Evolutionary conservation across 2,329 filamentous ascomycete species (phyloP), one percentile per base, ranked within the genome.

Genomic region (Leptographium radiaticola): DNA sequence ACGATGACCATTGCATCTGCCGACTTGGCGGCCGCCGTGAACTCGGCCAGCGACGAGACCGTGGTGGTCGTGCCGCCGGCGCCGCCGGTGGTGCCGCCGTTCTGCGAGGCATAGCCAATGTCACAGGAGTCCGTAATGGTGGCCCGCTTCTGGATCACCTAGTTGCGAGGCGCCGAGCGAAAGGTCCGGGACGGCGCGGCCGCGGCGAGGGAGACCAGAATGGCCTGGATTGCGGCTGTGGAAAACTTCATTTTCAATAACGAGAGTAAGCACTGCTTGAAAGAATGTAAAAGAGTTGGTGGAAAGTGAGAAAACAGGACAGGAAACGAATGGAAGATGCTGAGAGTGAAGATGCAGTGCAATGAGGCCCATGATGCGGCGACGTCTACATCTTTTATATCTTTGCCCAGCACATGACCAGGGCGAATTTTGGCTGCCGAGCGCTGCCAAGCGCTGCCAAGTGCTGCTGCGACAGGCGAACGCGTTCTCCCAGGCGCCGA

Each of bases 51-150:
- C 7, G 70, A 71, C 20, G 72, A 72, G 53, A 81, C 77, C 11
- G 76, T 79, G 34, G 73, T 75, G 11, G 76, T 77, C 2, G 73
- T 68, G 49, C 76, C 77, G n/a, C 72, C 75, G 30, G 70, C 66
- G 52, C 79, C 77, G 52, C 77, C 78, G 6, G 71, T 80, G 4
- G 77, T 80, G 34, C 73, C 46, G 15, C 71, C 73, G 53, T 75
- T 75, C 57, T 69, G 60, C 20, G 69, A 71, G 47, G 70, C 73
- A 60, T 72, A 77, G 33, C 74, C 75, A 45, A 66, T 63, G 33
- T 64, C 63, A 38, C 58, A 60, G 30, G 57, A 52, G 15, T 60
- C 58, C 6, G 54, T 56, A n/a, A 57, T 50, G 43, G 42, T 20
- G 9, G 53, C 53, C 2, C 53, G 33, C 34, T 54, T 51, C 16